These are phyloP conservation scores for Stipa capillata DNA, from an alignment of 176 grass and related monocot species.

Conservation along the genomic window DNA sequence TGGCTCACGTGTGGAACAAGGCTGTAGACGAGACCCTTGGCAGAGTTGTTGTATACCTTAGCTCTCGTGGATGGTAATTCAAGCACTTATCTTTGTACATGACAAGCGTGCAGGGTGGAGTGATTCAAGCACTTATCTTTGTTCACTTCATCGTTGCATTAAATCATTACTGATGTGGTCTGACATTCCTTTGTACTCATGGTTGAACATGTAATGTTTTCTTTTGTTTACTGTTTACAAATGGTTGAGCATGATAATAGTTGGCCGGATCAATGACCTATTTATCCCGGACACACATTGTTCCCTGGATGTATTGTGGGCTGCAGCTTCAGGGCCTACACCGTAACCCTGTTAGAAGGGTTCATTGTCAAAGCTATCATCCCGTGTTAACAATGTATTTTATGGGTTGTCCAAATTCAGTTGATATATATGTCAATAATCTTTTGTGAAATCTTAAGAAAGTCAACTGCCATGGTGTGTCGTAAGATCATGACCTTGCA, in stretches of 20 bases:
- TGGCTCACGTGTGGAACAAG: slow-evolving; percentile 52
- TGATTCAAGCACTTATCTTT: background rate
- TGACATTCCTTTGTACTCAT: background rate
- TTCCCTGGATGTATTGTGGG: background rate
- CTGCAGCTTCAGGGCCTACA: background rate
- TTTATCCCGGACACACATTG: background rate
- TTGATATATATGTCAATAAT: no score
- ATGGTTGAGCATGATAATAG: background rate
- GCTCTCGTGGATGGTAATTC: slow-evolving; percentile 53
- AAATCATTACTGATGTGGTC: background rate
- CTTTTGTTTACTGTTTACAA: slow-evolving; percentile 16
- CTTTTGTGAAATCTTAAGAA: background rate
- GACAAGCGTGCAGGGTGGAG: background rate
- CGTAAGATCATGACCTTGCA: background rate
- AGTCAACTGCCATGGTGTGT: background rate
- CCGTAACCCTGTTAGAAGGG: background rate
- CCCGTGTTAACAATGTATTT: background rate
- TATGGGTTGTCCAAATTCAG: background rate
- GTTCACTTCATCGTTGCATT: background rate
- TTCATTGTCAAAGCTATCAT: background rate
- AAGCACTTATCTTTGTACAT: background rate
- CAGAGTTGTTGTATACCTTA: slow-evolving; percentile 41
- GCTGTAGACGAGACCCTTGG: slow-evolving; percentile 49
- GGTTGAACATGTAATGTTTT: background rate
- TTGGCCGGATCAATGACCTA: background rate